Evolutionary conservation across 495 filamentous ascomycete genomes (phyloP).

Genomic region (Oleoguttula mirabilis): DNA sequence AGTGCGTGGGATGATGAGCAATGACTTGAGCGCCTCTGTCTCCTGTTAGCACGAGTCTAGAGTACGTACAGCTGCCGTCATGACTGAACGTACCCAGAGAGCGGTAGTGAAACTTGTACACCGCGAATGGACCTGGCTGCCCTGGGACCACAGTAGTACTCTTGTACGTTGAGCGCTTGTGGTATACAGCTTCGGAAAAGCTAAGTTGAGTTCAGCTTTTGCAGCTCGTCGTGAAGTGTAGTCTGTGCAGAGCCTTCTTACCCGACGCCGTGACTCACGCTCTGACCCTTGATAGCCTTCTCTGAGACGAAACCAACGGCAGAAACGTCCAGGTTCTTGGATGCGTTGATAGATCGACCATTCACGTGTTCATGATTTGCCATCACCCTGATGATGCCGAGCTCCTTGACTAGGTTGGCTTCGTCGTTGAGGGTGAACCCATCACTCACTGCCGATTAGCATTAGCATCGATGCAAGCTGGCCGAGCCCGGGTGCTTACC

Average conservation of each 20-base stretch:
- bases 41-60: background rate
- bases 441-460: too few relatives aligned
- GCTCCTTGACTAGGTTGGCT: too few relatives aligned
- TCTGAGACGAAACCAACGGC: constrained; percentile 5
- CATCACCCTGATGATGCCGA: too few relatives aligned
- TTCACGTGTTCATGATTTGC: too few relatives aligned
- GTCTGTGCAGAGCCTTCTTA: too few relatives aligned
- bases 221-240: too few relatives aligned
- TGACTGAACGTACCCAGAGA: background rate
- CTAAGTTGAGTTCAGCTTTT: background rate
- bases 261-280: constrained; percentile 9
- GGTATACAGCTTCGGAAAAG: background rate
- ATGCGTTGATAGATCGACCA: too few relatives aligned
- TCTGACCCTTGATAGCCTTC: constrained; percentile 12
- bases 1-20: constrained; percentile 17
- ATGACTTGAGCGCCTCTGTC: constrained; percentile 4
- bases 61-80: background rate
- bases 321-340: background rate
- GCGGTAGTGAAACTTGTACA: background rate
- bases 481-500: too few relatives aligned
- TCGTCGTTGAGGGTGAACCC: too few relatives aligned
- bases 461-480: too few relatives aligned
- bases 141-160: too few relatives aligned
- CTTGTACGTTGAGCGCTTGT: too few relatives aligned
- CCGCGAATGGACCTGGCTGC: background rate